These are phyloP conservation scores for Beauveria bassiana DNA, from an alignment of 2,329 filamentous ascomycete species.

Conservation along the genomic window DNA sequence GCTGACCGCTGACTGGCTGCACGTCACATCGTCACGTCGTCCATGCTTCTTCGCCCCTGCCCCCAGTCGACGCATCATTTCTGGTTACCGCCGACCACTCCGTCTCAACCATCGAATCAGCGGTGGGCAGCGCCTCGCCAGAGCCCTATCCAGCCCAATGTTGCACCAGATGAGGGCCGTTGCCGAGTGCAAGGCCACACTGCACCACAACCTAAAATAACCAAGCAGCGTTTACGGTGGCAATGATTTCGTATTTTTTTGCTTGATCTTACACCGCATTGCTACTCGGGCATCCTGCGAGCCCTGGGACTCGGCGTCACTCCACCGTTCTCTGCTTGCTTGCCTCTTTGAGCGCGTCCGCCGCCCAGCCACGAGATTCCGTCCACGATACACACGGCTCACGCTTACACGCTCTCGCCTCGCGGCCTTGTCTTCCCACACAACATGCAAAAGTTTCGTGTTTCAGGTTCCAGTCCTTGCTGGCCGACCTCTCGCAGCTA, in stretches of 20 bases:
- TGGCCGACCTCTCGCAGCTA: background rate
- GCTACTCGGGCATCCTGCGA: background rate
- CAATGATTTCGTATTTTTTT: background rate
- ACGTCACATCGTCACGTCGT: background rate
- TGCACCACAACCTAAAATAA: background rate
- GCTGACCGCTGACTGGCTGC: conserved; percentile 10
- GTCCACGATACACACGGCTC: conserved; percentile 8
- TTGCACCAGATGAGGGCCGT: conserved; percentile 1
- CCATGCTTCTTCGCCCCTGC: background rate
- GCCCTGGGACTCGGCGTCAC: background rate
- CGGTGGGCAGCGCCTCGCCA: background rate
- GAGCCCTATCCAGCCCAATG: background rate
- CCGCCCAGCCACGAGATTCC: background rate
- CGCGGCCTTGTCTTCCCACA: background rate
- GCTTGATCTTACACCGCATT: background rate
- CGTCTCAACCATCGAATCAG: conserved; percentile 6
- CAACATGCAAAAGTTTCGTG: background rate
- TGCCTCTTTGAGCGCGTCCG: conserved; percentile 4
- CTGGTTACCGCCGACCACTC: conserved; percentile 9
- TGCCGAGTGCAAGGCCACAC: background rate
- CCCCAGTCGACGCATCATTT: background rate
- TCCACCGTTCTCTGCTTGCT: background rate
- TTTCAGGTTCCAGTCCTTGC: conserved; percentile 10
- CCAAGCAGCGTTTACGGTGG: background rate
- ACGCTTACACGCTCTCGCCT: conserved; percentile 5